Percentiles rank a stretch among this genome's conserved stretches.
Evolutionary conservation across 768 basidiomycete species (phyloP).

Genomic region (Crucibulum laeve): DNA sequence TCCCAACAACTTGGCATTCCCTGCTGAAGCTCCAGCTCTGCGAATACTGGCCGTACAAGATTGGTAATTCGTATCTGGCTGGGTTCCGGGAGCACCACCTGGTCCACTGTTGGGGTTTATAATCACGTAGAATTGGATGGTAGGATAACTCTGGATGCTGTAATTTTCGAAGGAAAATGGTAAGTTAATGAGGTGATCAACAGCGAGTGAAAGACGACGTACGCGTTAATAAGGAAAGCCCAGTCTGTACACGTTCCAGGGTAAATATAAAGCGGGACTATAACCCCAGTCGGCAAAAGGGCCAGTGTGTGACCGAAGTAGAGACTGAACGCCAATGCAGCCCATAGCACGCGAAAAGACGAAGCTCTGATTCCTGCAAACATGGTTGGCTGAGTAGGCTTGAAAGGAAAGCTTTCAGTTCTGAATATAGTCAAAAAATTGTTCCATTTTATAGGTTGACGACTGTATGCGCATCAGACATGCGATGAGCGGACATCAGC

Average conservation of each 20-base stretch:
- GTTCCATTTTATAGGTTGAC: too few species aligned
- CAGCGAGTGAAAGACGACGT: neutral
- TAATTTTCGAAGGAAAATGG: neutral
- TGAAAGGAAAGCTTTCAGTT: too few species aligned
- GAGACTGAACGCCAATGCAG: neutral
- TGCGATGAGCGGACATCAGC: too few species aligned
- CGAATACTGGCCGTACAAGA: neutral
- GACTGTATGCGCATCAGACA: too few species aligned
- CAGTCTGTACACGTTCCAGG: neutral
- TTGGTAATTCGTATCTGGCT: neutral
- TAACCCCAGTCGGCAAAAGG: neutral
- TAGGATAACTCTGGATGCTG: neutral
- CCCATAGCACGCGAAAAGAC: too few species aligned
- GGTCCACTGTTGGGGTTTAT: neutral
- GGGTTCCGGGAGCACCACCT: neutral
- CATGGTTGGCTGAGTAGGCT: too few species aligned
- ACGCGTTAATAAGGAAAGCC: neutral
- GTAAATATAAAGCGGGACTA: neutral
- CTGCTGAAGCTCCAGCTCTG: neutral
- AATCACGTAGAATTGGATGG: neutral
- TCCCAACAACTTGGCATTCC: neutral
- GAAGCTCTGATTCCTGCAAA: too few species aligned
- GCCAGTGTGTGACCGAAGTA: neutral
- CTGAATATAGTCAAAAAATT: too few species aligned
- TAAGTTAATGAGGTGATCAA: too few species aligned